These are phyloP conservation scores for Podospora pseudopauciseta DNA, from an alignment of 495 filamentous ascomycete species.

Conservation along the genomic window DNA sequence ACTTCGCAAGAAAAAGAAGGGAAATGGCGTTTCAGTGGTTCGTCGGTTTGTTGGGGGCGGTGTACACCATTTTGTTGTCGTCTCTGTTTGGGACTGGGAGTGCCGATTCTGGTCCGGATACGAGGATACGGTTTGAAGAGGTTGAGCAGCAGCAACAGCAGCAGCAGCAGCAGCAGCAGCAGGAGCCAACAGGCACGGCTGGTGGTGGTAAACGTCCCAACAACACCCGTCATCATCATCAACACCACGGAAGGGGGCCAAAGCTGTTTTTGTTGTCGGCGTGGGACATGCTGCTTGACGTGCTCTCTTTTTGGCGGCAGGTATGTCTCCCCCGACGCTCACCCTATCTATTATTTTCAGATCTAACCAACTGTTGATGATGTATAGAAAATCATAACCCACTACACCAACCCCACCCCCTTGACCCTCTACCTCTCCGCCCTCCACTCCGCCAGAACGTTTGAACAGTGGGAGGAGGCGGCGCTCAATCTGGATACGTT, in stretches of 20 bases:
- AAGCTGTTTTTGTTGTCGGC: conserved; percentile 39
- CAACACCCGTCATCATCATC: neutral
- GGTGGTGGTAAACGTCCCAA: neutral
- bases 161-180: no score
- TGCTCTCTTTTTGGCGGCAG: conserved; percentile 60
- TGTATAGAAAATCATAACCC: conserved; percentile 27
- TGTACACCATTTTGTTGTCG: neutral
- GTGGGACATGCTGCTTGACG: conserved; percentile 56
- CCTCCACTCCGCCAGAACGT: conserved; percentile 61
- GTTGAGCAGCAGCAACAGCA: no score
- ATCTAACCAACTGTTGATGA: no score
- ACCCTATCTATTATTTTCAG: no score
- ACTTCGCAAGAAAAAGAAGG: no score
- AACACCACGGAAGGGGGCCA: neutral
- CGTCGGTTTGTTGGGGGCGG: neutral
- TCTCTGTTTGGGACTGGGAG: neutral
- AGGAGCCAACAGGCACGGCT: no score
- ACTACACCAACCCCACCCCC: conserved; percentile 53
- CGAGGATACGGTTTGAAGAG: no score
- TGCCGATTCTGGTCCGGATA: no score
- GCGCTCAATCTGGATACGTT: conserved; percentile 76
- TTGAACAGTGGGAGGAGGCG: conserved; percentile 79
- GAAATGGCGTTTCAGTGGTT: neutral
- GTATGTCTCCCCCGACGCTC: conserved; percentile 39
- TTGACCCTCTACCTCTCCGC: conserved; percentile 53